Percentiles rank a stretch among this genome's conserved stretches.
Conservation (phyloP, 2,329 filamentous ascomycete species). For the Fusarium sp. region DNA sequence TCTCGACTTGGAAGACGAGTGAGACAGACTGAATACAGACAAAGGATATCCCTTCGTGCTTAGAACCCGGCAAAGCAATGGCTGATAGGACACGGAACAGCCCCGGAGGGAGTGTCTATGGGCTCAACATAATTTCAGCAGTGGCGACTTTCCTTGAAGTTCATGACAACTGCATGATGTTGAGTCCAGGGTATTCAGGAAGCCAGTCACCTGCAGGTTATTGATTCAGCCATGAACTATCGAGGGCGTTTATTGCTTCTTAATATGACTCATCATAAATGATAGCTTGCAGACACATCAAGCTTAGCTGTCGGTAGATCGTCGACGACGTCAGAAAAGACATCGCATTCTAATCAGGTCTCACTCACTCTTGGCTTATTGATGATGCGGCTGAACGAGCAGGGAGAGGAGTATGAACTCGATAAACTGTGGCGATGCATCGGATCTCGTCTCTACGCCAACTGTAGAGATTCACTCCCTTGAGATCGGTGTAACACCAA, state of each 20-base stretch:
- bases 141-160: neutral
- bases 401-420: neutral
- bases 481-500: neutral
- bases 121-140: neutral
- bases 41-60: neutral
- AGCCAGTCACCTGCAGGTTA: neutral
- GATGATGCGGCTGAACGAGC: neutral
- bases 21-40: neutral
- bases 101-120: neutral
- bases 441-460: conserved; percentile 2
- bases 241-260: neutral
- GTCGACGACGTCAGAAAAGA: neutral
- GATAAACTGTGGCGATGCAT: neutral
- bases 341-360: neutral
- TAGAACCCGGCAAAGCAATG: neutral
- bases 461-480: neutral
- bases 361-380: neutral
- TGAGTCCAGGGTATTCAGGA: neutral
- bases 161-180: neutral
- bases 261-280: conserved; percentile 4
- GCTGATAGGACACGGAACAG: neutral
- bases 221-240: neutral
- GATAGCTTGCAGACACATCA: neutral
- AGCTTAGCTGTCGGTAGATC: neutral
- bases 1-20: neutral